phyloP scores from a whole-genome alignment of 2,329 filamentous ascomycete genomes.

The Botrytis galanthina region DNA sequence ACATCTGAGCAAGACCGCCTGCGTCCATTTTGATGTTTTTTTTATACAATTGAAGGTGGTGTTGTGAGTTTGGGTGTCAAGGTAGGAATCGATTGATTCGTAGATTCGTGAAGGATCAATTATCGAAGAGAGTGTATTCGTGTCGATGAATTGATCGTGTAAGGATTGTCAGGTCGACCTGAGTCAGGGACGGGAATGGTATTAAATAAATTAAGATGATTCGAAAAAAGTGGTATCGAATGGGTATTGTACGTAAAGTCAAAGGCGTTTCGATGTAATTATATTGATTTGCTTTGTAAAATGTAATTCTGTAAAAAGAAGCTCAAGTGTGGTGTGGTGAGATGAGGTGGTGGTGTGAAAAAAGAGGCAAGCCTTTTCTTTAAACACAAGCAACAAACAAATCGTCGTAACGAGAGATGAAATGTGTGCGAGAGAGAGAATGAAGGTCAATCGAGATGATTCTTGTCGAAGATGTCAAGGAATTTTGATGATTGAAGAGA shows the following conservation, averaged over 20 bases:
- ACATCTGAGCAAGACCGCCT: conserved; percentile 99
- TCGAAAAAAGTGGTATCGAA: conserved; percentile 12
- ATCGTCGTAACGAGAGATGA: background rate
- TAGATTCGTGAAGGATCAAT: background rate
- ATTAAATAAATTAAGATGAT: conserved; percentile 21
- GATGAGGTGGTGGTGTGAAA: background rate
- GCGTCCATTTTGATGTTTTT: conserved; percentile 66
- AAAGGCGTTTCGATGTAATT: conserved; percentile 1
- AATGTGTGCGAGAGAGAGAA: background rate
- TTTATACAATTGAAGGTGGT: conserved; percentile 29
- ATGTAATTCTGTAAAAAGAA: conserved; percentile 13
- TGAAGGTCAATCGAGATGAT: background rate
- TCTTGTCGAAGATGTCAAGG: conserved; percentile 1
- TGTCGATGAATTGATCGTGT: background rate
- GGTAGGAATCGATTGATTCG: conserved; percentile 4
- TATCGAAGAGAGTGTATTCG: background rate
- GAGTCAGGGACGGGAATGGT: background rate
- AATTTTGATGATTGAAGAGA: background rate
- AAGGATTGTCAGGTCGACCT: conserved; percentile 7
- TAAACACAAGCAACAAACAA: conserved; percentile 11
- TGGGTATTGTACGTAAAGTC: conserved; percentile 4
- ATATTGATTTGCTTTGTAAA: conserved; percentile 13
- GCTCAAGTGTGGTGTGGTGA: conserved; percentile 11
- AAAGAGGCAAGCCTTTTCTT: conserved; percentile 14
- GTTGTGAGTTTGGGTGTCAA: background rate